phyloP scores from a whole-genome alignment of 2,329 filamentous ascomycete species.

The Trichoderma sp. region DNA sequence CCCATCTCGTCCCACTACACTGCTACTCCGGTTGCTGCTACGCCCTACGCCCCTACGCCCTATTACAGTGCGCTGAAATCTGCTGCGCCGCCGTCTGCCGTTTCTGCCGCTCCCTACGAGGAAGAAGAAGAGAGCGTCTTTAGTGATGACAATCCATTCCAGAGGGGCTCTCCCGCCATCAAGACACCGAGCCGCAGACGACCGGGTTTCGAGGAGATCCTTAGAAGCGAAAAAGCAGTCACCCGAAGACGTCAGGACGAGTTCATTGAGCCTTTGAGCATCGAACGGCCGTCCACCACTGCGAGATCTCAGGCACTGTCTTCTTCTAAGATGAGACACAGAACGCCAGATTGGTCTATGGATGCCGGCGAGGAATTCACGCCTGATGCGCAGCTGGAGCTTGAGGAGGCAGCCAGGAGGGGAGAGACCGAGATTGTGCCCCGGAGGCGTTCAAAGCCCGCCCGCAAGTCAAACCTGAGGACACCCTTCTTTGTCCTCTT shows the following conservation, averaged over 20 bases:
- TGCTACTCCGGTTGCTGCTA: neutral
- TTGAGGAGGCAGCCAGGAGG: conserved; percentile 66
- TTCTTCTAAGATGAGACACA: conserved; percentile 39
- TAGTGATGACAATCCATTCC: conserved; percentile 89
- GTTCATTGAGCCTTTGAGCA: conserved; percentile 29
- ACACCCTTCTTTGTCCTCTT: conserved; percentile 72
- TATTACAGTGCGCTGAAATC: neutral
- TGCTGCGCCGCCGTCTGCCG: neutral
- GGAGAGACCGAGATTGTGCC: conserved; percentile 51
- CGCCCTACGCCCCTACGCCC: neutral
- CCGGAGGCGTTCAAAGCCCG: conserved; percentile 43
- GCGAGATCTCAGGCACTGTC: conserved; percentile 62
- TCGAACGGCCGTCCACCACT: conserved; percentile 44
- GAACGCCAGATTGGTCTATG: conserved; percentile 44
- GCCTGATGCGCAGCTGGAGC: conserved; percentile 80
- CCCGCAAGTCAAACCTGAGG: conserved; percentile 52
- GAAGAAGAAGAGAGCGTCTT: conserved; percentile 65
- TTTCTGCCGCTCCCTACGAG: conserved; percentile 30
- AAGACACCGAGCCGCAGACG: conserved; percentile 54
- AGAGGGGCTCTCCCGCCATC: conserved; percentile 68
- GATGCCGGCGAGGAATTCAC: conserved; percentile 91
- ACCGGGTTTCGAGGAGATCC: conserved; percentile 48
- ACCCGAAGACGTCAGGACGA: conserved; percentile 50
- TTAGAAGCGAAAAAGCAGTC: conserved; percentile 44
- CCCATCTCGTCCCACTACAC: conserved; percentile 7